Evolutionary conservation across 192 early-diverging fungal genomes (phyloP), one percentile per base, ranked within the genome.

Genomic region (Kickxella alabastrina): DNA sequence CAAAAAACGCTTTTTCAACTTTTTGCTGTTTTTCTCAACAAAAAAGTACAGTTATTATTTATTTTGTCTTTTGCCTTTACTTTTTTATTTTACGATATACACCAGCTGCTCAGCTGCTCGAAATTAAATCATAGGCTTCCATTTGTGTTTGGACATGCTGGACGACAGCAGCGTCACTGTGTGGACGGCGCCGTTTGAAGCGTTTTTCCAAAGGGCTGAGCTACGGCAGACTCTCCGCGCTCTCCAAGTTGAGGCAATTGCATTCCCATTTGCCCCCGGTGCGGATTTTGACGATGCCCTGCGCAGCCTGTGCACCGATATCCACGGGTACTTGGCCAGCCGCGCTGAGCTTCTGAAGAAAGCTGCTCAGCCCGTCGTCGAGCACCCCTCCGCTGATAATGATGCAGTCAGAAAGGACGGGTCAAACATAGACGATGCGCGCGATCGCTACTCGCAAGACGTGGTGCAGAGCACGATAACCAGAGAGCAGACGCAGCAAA

Each of bases 401-500:
- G 47, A 15, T 23, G 46, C 45, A 8, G 6, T 23, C 25, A 23
- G n/a, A 47, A 24, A 48, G 4, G 10, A 17, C 6, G 21, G 6
- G 22, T 2, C n/a, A 6, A 29, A 45, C 9, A 15, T n/a, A n/a
- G 31, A 59, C 17, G 38, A 35, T 23, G 28, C 24, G 32, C 50
- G 25, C 40, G 24, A 46, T 13, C 15, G 21, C 1, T 21, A 18
- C 10, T 25, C 38, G 9, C 48, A 43, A 7, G 50, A 61, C 10
- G 38, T 66, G 28, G 53, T 77, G 5, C 79, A 81, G 31, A 75
- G 52, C 35, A 43, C 60, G 17, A 32, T 65, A 17, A 54, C 64
- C 19, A 62, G 69, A 27, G 66, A 70, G 14, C 71, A 81, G 56
- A 80, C 82, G 23, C 65, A 69, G 26, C 31, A 69, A 13, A 61